Percentiles rank a stretch among this genome's conserved stretches.
These are phyloP conservation scores for Talaromyces sp. DNA, from an alignment of 2,329 filamentous ascomycete species.

Conservation along the genomic window DNA sequence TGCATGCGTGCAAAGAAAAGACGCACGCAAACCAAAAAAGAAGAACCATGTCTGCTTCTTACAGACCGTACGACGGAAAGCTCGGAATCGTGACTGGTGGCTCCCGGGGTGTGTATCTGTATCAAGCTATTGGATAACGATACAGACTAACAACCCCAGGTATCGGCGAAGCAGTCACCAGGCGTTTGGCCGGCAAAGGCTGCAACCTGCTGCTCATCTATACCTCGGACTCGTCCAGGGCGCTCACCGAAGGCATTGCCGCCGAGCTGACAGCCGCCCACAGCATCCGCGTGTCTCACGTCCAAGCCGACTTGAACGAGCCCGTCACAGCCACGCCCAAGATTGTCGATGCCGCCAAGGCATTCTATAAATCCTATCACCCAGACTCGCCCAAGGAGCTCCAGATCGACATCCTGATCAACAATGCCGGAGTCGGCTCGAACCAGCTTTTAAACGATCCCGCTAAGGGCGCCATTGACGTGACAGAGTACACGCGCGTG, in stretches of 20 bases:
- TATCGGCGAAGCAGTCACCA: slow-evolving; percentile 66
- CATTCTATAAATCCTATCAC: slow-evolving; percentile 34
- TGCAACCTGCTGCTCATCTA: slow-evolving; percentile 67
- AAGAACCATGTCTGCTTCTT: slow-evolving; percentile 5
- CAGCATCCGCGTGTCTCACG: slow-evolving; percentile 54
- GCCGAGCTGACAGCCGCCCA: slow-evolving; percentile 52
- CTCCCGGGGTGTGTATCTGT: slow-evolving; percentile 58
- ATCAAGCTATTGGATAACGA: neutral
- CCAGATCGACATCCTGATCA: slow-evolving; percentile 77
- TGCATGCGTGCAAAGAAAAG: neutral
- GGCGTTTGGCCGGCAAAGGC: slow-evolving; percentile 68
- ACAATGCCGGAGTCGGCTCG: slow-evolving; percentile 69
- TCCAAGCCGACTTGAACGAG: slow-evolving; percentile 69
- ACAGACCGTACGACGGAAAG: slow-evolving; percentile 55
- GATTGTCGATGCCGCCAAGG: slow-evolving; percentile 56
- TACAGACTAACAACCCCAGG: slow-evolving; percentile 45
- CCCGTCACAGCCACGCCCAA: slow-evolving; percentile 53
- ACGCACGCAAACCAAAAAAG: neutral
- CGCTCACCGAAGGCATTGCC: slow-evolving; percentile 52
- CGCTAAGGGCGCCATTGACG: slow-evolving; percentile 56
- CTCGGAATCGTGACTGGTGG: slow-evolving; percentile 74
- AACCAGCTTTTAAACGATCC: slow-evolving; percentile 57
- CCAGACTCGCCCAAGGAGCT: slow-evolving; percentile 44
- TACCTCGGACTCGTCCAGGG: slow-evolving; percentile 58
- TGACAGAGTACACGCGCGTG: slow-evolving; percentile 63